phyloP scores from a whole-genome alignment of 306 rosid genomes.

The Luffa acutangula region DNA sequence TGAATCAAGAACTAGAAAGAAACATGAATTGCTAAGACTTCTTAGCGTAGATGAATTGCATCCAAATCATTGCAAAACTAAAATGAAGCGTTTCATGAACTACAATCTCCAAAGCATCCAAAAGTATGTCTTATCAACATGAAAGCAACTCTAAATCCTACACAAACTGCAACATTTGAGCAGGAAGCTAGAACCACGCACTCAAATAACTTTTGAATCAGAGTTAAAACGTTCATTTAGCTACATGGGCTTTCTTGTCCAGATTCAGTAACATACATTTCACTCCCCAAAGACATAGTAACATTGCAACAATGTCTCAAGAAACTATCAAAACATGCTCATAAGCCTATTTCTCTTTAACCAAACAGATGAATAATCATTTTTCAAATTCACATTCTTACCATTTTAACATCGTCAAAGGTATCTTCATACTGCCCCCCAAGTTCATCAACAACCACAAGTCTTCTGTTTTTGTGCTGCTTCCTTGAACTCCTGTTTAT shows the following conservation, averaged over 20 bases:
- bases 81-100: not conserved
- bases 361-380: not conserved
- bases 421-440: conserved; percentile 85
- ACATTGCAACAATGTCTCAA: not conserved
- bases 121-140: not conserved
- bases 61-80: not conserved
- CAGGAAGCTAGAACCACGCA: not conserved
- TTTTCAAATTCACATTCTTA: conserved; percentile 16
- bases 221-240: not conserved
- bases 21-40: not conserved
- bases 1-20: not conserved
- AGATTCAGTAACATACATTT: not conserved
- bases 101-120: not conserved
- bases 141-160: not conserved
- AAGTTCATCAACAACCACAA: conserved; percentile 46
- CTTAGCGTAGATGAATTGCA: not conserved
- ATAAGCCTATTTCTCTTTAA: not conserved
- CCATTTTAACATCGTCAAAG: conserved; percentile 81
- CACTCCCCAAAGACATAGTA: not conserved
- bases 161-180: not conserved
- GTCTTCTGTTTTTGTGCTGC: conserved; percentile 42
- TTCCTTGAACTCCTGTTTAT: conserved; percentile 38
- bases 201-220: not conserved
- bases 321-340: not conserved
- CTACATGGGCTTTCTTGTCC: not conserved